Evolutionary conservation across 352 stramenopile genomes (phyloP).

Genomic region (Pythium monospermum): DNA sequence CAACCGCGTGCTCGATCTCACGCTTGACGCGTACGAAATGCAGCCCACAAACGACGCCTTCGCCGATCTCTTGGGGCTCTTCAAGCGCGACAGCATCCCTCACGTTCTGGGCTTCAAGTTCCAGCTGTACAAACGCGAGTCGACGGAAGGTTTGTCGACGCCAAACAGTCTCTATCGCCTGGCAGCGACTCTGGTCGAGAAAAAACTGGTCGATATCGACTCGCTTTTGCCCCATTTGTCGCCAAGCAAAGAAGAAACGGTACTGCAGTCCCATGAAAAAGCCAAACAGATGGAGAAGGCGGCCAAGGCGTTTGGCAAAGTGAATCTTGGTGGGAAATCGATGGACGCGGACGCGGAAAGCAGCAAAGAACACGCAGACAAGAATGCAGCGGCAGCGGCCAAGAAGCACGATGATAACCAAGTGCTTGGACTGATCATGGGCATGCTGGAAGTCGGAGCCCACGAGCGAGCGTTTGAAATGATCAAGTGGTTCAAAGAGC

Average conservation of each 20-base stretch:
- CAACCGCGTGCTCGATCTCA: conserved; percentile 93
- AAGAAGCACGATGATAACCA: conserved; percentile 58
- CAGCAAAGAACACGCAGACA: conserved; percentile 24
- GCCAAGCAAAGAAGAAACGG: conserved; percentile 57
- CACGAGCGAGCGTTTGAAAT: conserved; percentile 65
- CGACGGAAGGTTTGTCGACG: conserved; percentile 36
- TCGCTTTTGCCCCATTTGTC: conserved; percentile 73
- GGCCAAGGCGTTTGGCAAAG: conserved; percentile 65
- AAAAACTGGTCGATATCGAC: conserved; percentile 74
- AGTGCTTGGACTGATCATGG: conserved; percentile 77
- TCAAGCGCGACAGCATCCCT: conserved; percentile 76
- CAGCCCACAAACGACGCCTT: conserved; percentile 79
- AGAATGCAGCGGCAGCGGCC: conserved; percentile 19
- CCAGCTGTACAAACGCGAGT: conserved; percentile 79
- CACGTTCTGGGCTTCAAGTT: conserved; percentile 94
- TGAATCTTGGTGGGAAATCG: conserved; percentile 53
- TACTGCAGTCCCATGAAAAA: conserved; percentile 33
- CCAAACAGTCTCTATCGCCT: conserved; percentile 76
- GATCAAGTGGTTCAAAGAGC: conserved; percentile 71
- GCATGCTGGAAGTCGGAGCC: conserved; percentile 71
- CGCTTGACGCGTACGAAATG: conserved; percentile 91
- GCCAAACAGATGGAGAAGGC: conserved; percentile 49
- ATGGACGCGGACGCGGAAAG: conserved; percentile 4
- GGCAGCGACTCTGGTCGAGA: conserved; percentile 83
- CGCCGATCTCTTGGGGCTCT: conserved; percentile 55